Conservation (phyloP, 441 rosid genomes). For the Hura crepitans region DNA sequence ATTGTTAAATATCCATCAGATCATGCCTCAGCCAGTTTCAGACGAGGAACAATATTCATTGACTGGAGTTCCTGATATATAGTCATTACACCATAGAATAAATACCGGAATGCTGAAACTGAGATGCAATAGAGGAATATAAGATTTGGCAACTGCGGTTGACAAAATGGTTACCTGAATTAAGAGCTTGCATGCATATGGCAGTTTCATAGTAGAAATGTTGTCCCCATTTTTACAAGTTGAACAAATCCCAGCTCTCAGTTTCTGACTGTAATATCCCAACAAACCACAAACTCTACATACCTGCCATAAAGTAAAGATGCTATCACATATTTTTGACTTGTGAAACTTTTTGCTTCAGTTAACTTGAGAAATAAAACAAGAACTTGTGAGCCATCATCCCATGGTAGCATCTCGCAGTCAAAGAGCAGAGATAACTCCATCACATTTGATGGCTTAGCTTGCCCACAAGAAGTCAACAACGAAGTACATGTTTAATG, state of each 20-base stretch:
- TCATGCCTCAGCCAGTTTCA: conserved; percentile 56
- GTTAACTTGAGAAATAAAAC: not conserved
- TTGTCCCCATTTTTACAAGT: conserved; percentile 78
- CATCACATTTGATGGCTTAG: not conserved
- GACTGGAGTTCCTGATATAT: conserved; percentile 71
- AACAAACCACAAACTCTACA: conserved; percentile 82
- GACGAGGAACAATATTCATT: conserved; percentile 76
- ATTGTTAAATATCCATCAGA: not conserved
- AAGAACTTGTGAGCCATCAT: not conserved
- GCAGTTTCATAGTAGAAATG: conserved; percentile 77
- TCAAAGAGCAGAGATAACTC: not conserved
- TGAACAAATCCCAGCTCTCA: conserved; percentile 70
- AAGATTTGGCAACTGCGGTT: not conserved
- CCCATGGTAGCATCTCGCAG: not conserved
- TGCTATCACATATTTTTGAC: not conserved
- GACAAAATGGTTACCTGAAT: conserved; percentile 49
- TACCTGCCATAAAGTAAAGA: conserved; percentile 45
- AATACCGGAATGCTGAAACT: not conserved
- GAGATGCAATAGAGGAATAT: not conserved
- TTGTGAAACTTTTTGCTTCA: not conserved
- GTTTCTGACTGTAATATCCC: conserved; percentile 80
- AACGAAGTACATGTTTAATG: not conserved
- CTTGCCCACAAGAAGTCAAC: not conserved
- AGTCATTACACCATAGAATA: not conserved
- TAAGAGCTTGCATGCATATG: conserved; percentile 95